Percentiles rank a stretch among this genome's conserved stretches.
phyloP scores from a whole-genome alignment of 176 grass and related monocot genomes.

The Microstegium vimineum region DNA sequence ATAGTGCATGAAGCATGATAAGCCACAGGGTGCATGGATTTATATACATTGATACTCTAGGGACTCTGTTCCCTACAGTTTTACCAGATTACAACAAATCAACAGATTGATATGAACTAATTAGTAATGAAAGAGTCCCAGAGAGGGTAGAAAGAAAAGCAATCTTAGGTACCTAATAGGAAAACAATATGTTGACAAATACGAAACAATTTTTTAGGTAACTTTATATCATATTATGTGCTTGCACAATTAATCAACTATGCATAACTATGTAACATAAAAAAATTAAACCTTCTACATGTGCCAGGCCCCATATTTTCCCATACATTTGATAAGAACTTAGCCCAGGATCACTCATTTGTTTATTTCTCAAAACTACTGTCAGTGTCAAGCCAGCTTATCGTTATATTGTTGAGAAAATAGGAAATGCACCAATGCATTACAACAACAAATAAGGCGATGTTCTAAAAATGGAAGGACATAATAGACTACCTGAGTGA shows the following conservation, averaged over 20 bases:
- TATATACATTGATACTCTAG: neutral
- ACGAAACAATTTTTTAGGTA: neutral
- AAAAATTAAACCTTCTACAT: neutral
- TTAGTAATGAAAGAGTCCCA: neutral
- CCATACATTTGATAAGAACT: conserved; percentile 10
- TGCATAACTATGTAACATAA: neutral
- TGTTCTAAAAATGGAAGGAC: conserved; percentile 3
- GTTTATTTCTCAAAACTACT: conserved; percentile 4
- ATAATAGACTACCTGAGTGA: conserved; percentile 54
- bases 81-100: neutral
- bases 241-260: neutral
- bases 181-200: neutral
- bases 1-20: neutral
- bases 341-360: neutral
- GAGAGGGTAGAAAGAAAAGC: neutral
- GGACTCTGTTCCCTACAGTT: neutral
- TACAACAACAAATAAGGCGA: neutral
- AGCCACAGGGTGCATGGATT: neutral
- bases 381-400: neutral
- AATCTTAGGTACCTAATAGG: neutral
- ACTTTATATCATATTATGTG: neutral
- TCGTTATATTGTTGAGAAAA: neutral
- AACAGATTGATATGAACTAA: neutral
- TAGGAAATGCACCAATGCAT: neutral
- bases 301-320: neutral